Conservation (phyloP, 148 eudicot species). For the Camellia sinensis region DNA sequence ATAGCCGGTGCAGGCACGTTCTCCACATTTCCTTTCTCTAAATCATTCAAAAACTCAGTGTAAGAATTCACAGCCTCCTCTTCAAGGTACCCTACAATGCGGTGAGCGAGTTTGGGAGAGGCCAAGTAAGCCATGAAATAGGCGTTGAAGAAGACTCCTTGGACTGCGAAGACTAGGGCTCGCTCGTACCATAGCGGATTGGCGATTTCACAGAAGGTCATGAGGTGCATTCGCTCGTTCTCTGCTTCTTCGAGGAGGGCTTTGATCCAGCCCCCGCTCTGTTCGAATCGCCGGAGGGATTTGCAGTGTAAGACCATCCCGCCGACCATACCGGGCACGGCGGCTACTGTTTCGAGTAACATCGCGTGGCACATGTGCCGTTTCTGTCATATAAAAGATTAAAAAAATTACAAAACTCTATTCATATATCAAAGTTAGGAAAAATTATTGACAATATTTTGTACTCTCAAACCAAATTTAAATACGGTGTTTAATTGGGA, state of each 20-base stretch:
- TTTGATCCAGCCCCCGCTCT: constrained; percentile 26
- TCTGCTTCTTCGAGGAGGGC: constrained; percentile 25
- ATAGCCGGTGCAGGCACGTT: constrained; percentile 23
- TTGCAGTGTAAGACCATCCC: constrained; percentile 27
- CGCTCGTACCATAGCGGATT: constrained; percentile 27
- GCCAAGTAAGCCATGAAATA: constrained; percentile 17
- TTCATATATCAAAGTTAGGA: too few species aligned
- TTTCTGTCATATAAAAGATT: constrained; percentile 5
- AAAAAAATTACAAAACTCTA: too few species aligned
- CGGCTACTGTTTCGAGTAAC: constrained; percentile 21
- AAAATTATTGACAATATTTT: too few species aligned
- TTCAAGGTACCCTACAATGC: constrained; percentile 19
- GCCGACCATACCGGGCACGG: constrained; percentile 25
- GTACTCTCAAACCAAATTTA: too few species aligned
- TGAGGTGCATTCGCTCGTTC: constrained; percentile 25
- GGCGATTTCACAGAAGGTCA: constrained; percentile 18
- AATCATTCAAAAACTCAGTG: constrained; percentile 16
- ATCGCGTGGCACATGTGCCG: constrained; percentile 26
- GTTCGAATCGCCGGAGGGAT: constrained; percentile 21
- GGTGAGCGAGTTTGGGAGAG: constrained; percentile 22
- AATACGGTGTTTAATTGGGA: too few species aligned
- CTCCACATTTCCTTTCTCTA: constrained; percentile 20
- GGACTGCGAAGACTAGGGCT: constrained; percentile 11
- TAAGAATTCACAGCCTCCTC: constrained; percentile 25
- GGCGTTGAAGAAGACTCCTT: constrained; percentile 21